Evolutionary conservation across 345 rosid species (phyloP), one percentile per base, ranked within the genome.

Genomic region (Salix caprea): DNA sequence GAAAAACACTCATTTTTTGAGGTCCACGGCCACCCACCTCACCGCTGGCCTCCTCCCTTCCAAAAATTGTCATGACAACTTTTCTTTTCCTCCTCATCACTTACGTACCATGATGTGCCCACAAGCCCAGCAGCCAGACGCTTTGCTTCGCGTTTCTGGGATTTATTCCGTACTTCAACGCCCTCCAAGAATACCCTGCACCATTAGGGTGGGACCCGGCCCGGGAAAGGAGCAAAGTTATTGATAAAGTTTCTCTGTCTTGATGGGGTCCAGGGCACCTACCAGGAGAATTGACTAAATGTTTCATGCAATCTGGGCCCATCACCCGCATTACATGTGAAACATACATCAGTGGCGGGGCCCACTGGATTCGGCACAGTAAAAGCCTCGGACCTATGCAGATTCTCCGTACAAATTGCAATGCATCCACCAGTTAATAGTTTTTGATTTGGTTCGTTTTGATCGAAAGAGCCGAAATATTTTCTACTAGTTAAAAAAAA

Each of bases 71-170:
- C 14, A 39, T 69, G 10, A 30, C 67, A 64, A 32, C 68, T 15
- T 52, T 4, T 21, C 54, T 23, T 50, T 71, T 39, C 2, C 15
- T 48, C 64, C 26, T 36, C 70, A 36, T 65, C 67, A 44, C 16
- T 37, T 16, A n/a, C n/a, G n/a, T n/a, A 16, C 71, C 64, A 75
- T 37, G 71, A 36, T 72, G 84, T 70, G 78, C 72, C 83, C 82
- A 77, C 80, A 69, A 77, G 61, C 78, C 82, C 87, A 77, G 60
- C 80, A 74, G 71, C 73, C 70, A 7, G 6, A 30, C 74, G n/a
- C 61, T 69, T 67, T 74, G 67, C 60, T 60, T 19, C 42, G 70
- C 68, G 16, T 69, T 66, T 71, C 12, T 65, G 72, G 74, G 67
- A 18, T 32, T 42, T 30, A 61, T 48, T 75, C 81, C 82, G 83